Evolutionary conservation across 805 yeast species (phyloP), one percentile per base, ranked within the genome.

Genomic region (Grigorovia yakushimaensis): DNA sequence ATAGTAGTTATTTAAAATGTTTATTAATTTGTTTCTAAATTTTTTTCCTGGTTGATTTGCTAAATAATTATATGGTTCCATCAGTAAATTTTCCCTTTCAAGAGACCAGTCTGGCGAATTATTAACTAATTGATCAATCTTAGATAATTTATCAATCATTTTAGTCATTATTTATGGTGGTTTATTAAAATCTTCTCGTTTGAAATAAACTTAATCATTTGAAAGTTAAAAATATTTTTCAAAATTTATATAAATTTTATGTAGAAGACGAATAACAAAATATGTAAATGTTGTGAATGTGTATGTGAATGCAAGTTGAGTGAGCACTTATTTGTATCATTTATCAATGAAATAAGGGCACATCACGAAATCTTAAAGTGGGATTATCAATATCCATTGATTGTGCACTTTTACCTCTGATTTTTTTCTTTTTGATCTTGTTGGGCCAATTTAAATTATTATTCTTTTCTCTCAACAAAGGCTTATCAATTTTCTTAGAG

Each of bases 11-110:
- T 81, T 79, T 64, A 83, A 81, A 15, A 76, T 71, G 9, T 65
- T 64, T 2, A 82, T 73, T 51, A 81, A 58, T 42, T 65, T 55
- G 2, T 68, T 60, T 37, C 87, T 66, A 48, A 81, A 56, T 45
- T 78, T 76, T 59, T 82, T 81, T 11, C 87, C 87, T 0, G 76
- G 73, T 24, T 72, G 72, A 10, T 66, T 55, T 18, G 68, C 65
- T 10, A 81, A 64, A 55, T 81, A 79, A 4, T 61, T 54, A 53
- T 70, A 81, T 1, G 88, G 87, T 13, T 62, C 63, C 18, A 56
- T 54, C 13, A 71, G 49, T 1, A 61, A 50, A 2, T 42, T 43
- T 44, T 69, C 72, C 41, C 62, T 54, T 4, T 52, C 51, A 0
- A 54, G 56, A 15, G 51, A 53, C 71, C 71, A 67, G 22, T 44